These are phyloP conservation scores for Penicillium verhagenii DNA, from an alignment of 495 filamentous ascomycete genomes.

Conservation along the genomic window DNA sequence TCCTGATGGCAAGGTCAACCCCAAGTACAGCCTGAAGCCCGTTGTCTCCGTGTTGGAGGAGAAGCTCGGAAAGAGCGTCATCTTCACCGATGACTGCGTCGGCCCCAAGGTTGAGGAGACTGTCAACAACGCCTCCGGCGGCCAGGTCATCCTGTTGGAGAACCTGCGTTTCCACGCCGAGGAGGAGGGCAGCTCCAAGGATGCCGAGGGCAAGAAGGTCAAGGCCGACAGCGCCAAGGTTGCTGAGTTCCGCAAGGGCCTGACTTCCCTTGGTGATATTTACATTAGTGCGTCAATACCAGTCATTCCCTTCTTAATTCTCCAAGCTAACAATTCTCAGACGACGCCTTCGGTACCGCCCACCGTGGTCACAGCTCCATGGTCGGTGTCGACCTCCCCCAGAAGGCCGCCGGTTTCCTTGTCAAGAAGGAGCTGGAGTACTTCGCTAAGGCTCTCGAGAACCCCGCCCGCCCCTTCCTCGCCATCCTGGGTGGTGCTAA, in stretches of 20 bases:
- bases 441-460: constrained; percentile 96
- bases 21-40: constrained; percentile 93
- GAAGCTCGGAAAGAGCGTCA: constrained; percentile 75
- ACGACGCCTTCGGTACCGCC: constrained; percentile 98
- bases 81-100: constrained; percentile 89
- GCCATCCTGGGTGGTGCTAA: constrained; percentile 98
- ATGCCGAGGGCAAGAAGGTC: constrained; percentile 91
- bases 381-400: constrained; percentile 92
- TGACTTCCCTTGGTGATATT: constrained; percentile 93
- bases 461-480: constrained; percentile 91
- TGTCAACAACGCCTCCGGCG: constrained; percentile 78
- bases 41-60: constrained; percentile 91
- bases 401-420: constrained; percentile 95
- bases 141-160: constrained; percentile 88
- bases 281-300: constrained; percentile 76
- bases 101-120: constrained; percentile 84
- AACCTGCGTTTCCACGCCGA: constrained; percentile 97
- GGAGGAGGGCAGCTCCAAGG: constrained; percentile 94
- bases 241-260: constrained; percentile 86
- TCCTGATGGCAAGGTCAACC: constrained; percentile 82
- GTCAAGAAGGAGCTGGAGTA: constrained; percentile 99
- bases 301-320: not conserved
- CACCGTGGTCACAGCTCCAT: constrained; percentile 98
- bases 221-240: constrained; percentile 95
- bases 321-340: constrained; percentile 44